Evolutionary conservation across 2,329 filamentous ascomycete species (phyloP).

Genomic region (Penicillium oxalicum): DNA sequence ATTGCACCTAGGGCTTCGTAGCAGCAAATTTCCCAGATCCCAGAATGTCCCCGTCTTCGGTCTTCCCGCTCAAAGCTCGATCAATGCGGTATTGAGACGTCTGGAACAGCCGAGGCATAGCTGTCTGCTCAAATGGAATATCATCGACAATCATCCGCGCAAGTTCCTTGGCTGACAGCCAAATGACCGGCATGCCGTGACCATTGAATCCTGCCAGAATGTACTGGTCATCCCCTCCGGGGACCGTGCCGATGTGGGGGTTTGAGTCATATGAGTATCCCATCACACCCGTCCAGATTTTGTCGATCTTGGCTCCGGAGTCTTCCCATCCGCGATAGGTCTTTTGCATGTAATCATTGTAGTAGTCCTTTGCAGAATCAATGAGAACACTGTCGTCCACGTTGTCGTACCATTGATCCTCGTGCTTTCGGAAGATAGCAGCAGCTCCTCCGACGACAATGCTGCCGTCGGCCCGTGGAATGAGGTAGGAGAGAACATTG

Average conservation of each 20-base stretch:
- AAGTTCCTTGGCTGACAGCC: constrained; percentile 55
- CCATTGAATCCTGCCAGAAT: constrained; percentile 59
- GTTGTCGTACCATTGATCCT: constrained; percentile 42
- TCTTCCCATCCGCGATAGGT: constrained; percentile 35
- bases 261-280: constrained; percentile 48
- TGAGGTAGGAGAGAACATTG: constrained; percentile 49
- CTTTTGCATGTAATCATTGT: constrained; percentile 35
- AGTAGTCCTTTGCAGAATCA: constrained; percentile 38
- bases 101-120: constrained; percentile 31
- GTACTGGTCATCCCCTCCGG: constrained; percentile 47
- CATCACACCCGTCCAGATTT: constrained; percentile 45
- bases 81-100: constrained; percentile 25
- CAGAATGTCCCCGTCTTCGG: constrained; percentile 25
- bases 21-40: constrained; percentile 15
- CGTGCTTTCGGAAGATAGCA: constrained; percentile 32
- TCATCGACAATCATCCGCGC: constrained; percentile 48
- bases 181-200: constrained; percentile 61
- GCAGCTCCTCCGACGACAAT: constrained; percentile 62
- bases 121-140: constrained; percentile 24
- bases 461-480: constrained; percentile 49
- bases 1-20: constrained; percentile 7
- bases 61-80: constrained; percentile 17
- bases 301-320: constrained; percentile 27
- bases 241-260: constrained; percentile 50
- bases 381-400: constrained; percentile 48